Evolutionary conservation across 805 yeast genomes (phyloP).

Genomic region (Tetrapisispora phaffii): DNA sequence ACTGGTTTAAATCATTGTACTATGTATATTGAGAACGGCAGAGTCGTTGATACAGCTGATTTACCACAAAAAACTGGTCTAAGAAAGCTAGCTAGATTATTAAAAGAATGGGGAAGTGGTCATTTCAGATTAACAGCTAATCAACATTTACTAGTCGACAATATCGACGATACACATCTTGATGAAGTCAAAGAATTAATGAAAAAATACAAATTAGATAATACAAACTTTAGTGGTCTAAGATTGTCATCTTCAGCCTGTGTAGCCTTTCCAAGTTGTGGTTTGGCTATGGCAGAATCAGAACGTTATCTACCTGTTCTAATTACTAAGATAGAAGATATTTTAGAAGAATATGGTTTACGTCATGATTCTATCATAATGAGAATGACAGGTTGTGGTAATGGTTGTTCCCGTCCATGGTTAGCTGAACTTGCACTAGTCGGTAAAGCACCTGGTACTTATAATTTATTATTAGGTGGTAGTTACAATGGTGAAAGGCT

Average conservation of each 20-base stretch:
- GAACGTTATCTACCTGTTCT: conserved; percentile 80
- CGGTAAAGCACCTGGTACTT: conserved; percentile 90
- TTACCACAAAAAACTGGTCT: conserved; percentile 85
- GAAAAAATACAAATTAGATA: conserved; percentile 70
- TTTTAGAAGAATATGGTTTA: conserved; percentile 83
- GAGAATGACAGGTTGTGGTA: conserved; percentile 99
- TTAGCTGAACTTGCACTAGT: conserved; percentile 90
- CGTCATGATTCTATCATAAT: conserved; percentile 89
- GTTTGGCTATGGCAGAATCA: conserved; percentile 97
- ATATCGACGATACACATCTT: conserved; percentile 60
- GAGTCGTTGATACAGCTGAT: conserved; percentile 87
- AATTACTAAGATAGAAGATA: conserved; percentile 71
- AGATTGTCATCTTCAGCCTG: conserved; percentile 91
- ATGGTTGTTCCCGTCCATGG: conserved; percentile 99
- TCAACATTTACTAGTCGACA: conserved; percentile 78
- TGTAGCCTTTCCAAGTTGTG: conserved; percentile 98
- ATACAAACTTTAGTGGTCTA: conserved; percentile 70
- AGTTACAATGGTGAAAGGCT: conserved; percentile 89
- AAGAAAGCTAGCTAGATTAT: conserved; percentile 61
- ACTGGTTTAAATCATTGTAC: conserved; percentile 81
- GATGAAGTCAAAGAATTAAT: conserved; percentile 52
- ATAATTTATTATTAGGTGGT: conserved; percentile 91
- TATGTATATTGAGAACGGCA: conserved; percentile 89
- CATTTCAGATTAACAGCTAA: conserved; percentile 92
- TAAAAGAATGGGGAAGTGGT: conserved; percentile 54